Evolutionary conservation across 305 asterid species (phyloP), one percentile per base, ranked within the genome.

Genomic region (Fraxinus ornus): DNA sequence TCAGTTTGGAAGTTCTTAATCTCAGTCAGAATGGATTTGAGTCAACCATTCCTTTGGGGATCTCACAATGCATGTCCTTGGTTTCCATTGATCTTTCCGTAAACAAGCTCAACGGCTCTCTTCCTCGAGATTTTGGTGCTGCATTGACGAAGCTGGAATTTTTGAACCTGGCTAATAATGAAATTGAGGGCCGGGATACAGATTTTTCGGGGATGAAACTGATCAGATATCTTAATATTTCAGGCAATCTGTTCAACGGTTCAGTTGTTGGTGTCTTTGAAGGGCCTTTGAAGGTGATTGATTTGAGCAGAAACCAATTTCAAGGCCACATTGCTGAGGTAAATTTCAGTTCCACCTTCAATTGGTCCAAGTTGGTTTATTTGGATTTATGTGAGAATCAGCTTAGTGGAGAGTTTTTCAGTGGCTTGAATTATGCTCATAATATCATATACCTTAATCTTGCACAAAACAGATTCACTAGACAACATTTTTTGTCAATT

Each of bases 291-390:
- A 89, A 92, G 85, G 97, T 93, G 88, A 33, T 94, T 87, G 99
- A 95, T 89, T 83, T 95, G 91, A 94, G 99, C 89, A 91, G 90
- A 83, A 95, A 95, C 84, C 99, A 90, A 79, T 95, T 94, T 88
- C 91, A 94, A 83, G 99, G 97, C 80, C 94, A 90, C 75, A 84
- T 94, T 87, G 85, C 92, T 90, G 89, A 92, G 97, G 98, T 93
- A 90, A 90, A 90, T 80, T 85, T 86, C 86, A 87, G 88, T 68
- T 86, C 94, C 36, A 81, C 79, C 33, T 95, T 90, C 85, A 73
- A 88, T 77, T 89, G 91, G 92, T 90, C 93, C 81, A 89, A 76
- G 80, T 85, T 95, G 95, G 81, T 85, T 83, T 86, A 90, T 88
- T 88, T 95, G 86, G 97, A 95, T 89, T 79, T 95, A 81, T 92